Evolutionary conservation across 2,329 filamentous ascomycete genomes (phyloP).

Genomic region (Cordyceps fumosorosea): DNA sequence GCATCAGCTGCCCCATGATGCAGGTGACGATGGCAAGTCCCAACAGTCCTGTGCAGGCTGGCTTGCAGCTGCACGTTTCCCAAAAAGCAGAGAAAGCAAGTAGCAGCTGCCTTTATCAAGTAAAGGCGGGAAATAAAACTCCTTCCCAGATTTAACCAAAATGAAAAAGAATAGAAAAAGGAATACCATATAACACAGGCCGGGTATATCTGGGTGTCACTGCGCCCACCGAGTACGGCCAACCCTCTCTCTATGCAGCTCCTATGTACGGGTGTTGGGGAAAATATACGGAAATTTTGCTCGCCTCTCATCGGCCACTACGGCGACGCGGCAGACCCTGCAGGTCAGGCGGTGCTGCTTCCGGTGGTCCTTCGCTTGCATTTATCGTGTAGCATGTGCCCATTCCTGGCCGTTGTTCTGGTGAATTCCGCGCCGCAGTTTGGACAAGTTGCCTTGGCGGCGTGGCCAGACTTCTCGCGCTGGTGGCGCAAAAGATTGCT

Average conservation of each 20-base stretch:
- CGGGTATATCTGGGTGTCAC: neutral
- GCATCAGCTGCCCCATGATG: neutral
- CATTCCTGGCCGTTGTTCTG: constrained; percentile 79
- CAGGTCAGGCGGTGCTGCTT: constrained; percentile 27
- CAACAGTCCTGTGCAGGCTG: neutral
- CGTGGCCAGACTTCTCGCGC: constrained; percentile 87
- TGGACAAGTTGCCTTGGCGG: constrained; percentile 80
- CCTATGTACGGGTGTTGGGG: neutral
- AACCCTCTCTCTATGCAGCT: neutral
- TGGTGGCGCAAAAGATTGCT: constrained; percentile 91
- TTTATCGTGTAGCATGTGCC: constrained; percentile 80
- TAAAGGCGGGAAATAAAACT: too few relatives aligned
- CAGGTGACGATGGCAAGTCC: neutral
- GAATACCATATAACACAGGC: neutral
- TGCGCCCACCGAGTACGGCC: neutral
- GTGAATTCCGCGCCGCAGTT: constrained; percentile 93
- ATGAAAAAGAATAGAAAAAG: neutral
- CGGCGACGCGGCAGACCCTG: neutral
- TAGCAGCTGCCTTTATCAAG: too few relatives aligned
- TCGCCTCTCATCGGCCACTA: neutral
- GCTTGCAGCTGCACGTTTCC: neutral
- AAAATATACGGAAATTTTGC: neutral
- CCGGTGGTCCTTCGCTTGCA: constrained; percentile 56
- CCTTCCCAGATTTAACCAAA: neutral
- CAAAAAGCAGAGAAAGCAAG: neutral